phyloP scores from a whole-genome alignment of 495 filamentous ascomycete species.

The Penicillium steckii region DNA sequence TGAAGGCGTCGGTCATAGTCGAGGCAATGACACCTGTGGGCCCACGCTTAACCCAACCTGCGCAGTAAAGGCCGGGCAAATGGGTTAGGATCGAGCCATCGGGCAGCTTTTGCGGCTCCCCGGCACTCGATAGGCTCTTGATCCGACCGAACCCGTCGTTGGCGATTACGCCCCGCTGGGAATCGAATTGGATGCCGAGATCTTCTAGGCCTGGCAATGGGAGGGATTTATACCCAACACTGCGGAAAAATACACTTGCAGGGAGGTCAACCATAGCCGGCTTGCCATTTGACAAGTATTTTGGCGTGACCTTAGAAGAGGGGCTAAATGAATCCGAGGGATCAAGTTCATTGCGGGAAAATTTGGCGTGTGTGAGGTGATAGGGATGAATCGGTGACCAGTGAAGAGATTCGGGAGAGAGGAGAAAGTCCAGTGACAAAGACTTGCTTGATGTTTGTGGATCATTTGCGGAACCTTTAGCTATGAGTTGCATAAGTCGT shows the following conservation, averaged over 20 bases:
- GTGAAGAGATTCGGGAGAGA: conserved; percentile 70
- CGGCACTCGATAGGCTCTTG: conserved; percentile 32
- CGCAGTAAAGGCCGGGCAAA: conserved; percentile 84
- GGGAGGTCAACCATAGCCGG: conserved; percentile 52
- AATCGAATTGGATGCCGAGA: conserved; percentile 79
- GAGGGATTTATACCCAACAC: conserved; percentile 86
- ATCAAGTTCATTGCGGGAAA: conserved; percentile 60
- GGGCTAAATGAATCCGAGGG: conserved; percentile 45
- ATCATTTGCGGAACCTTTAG: conserved; percentile 62
- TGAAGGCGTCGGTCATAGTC: conserved; percentile 94
- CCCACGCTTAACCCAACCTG: conserved; percentile 94
- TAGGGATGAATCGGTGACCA: conserved; percentile 41
- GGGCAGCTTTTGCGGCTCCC: conserved; percentile 23
- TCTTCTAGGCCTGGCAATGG: conserved; percentile 72
- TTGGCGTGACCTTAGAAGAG: conserved; percentile 40
- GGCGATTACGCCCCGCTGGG: conserved; percentile 68
- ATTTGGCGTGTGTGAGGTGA: conserved; percentile 59
- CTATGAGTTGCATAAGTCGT: conserved; percentile 75
- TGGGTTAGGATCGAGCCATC: conserved; percentile 42
- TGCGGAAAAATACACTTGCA: conserved; percentile 76
- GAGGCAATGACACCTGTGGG: conserved; percentile 95
- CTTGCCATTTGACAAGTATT: conserved; percentile 32
- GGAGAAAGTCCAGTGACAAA: conserved; percentile 82
- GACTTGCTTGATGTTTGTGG: conserved; percentile 52
- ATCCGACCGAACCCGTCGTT: conserved; percentile 84